These are phyloP conservation scores for Powellomyces hirtus DNA, from an alignment of 192 early-diverging fungal genomes.

Conservation along the genomic window DNA sequence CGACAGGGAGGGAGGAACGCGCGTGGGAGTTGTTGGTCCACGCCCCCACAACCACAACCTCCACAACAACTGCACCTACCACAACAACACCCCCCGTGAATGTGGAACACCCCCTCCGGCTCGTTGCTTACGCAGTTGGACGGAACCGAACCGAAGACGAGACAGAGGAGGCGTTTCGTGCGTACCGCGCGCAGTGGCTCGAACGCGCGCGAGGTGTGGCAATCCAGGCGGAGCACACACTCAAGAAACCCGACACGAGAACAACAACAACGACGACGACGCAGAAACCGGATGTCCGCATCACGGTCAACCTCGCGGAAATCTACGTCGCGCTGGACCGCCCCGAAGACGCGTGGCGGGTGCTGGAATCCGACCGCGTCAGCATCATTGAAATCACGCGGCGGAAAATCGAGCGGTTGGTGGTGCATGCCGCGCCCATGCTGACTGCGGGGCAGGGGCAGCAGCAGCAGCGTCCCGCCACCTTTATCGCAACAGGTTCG, in stretches of 20 bases:
- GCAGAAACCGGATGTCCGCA: background rate
- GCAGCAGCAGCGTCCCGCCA: background rate
- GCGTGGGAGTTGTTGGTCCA: conserved; percentile 1
- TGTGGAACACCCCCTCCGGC: background rate
- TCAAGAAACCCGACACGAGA: too few species aligned
- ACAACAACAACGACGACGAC: background rate
- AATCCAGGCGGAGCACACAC: background rate
- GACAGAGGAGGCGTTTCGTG: background rate
- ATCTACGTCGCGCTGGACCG: background rate
- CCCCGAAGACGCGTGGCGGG: background rate
- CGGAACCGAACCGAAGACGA: background rate
- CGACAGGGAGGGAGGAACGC: background rate
- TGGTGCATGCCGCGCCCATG: background rate
- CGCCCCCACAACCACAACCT: background rate
- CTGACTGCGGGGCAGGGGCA: background rate
- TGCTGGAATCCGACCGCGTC: background rate
- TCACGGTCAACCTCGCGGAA: background rate
- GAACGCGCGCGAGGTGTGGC: background rate
- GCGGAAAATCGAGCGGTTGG: background rate
- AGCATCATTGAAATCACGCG: background rate
- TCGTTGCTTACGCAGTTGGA: background rate
- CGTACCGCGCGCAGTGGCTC: background rate
- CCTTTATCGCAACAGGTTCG: background rate
- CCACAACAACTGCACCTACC: too few species aligned
- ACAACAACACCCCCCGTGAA: background rate